These are phyloP conservation scores for Trypanosomatidae sp. DNA, from an alignment of 208 protist genomes.

Conservation along the genomic window DNA sequence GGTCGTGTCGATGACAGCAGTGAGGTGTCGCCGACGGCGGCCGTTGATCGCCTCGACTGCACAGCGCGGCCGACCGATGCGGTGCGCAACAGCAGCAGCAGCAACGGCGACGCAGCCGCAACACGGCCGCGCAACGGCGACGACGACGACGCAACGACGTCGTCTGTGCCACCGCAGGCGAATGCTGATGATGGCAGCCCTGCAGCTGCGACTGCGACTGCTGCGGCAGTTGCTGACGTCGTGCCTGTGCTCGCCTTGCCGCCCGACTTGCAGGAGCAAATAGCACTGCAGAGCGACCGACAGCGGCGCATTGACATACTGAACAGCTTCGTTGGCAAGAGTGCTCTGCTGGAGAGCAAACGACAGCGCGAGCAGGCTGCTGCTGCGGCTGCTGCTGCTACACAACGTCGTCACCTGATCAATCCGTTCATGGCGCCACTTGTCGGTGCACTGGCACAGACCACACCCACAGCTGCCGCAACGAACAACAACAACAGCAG, in stretches of 20 bases:
- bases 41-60: too few species aligned
- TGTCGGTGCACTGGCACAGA: background rate
- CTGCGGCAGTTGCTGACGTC: background rate
- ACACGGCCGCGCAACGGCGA: too few species aligned
- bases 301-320: slow-evolving; percentile 16
- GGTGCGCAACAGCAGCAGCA: too few species aligned
- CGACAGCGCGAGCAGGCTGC: background rate
- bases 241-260: background rate
- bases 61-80: too few species aligned
- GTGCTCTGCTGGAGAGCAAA: slow-evolving; percentile 9
- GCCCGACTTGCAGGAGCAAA: slow-evolving; percentile 3
- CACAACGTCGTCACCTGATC: background rate
- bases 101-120: too few species aligned
- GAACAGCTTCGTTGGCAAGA: slow-evolving; percentile 43
- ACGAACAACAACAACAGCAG: background rate
- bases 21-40: too few species aligned
- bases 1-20: too few species aligned
- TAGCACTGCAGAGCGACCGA: slow-evolving; percentile 6
- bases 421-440: background rate
- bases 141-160: too few species aligned
- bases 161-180: too few species aligned
- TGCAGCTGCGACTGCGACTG: background rate
- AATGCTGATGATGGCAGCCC: background rate
- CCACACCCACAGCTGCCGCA: background rate
- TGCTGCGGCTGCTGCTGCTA: background rate